Evolutionary conservation across 345 rosid species (phyloP), one percentile per base, ranked within the genome.

Genomic region (Durio zibethinus): DNA sequence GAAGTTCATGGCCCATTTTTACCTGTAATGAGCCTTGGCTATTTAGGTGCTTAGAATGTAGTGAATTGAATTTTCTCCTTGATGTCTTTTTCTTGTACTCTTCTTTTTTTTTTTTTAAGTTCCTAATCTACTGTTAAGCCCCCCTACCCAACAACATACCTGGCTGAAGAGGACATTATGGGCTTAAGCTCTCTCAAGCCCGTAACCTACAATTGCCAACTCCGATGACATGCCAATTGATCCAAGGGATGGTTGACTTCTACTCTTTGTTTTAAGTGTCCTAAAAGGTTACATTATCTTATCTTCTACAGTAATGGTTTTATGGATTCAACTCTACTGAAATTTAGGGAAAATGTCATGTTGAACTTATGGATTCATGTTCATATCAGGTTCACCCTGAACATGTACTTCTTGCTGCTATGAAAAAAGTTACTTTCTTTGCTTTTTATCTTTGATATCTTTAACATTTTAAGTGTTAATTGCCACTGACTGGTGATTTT

Each of bases 31-130:
- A 29, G n/a, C 20, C 65, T 29, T 31, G 31, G 33, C 35, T 59
- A n/a, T 35, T 35, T 63, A 35, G 23, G 23, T 33, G 68, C 68
- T 33, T 35, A 33, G 12, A 63, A n/a, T 36, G 48, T 38, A 36
- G 11, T 65, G 6, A 20, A 18, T 65, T 12, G 25, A 69, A 27
- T 5, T 35, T 5, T 36, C 29, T 38, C 15, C 48, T 65, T 38
- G 48, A 12, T 65, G 50, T 83, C 92, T 8, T 56, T 20, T 21
- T 56, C 10, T n/a, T 53, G 10, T 53, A 2, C 38, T 38, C 7
- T 38, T 38, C 8, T 5, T 38, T 38, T 38, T 31, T 2, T 15
- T n/a, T n/a, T n/a, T n/a, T n/a, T n/a, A n/a, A n/a, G n/a, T n/a
- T n/a, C n/a, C n/a, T n/a, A n/a, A n/a, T n/a, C n/a, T n/a, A n/a